Conservation (phyloP, 2,329 filamentous ascomycete species). For the Talaromyces albobiverticillius region DNA sequence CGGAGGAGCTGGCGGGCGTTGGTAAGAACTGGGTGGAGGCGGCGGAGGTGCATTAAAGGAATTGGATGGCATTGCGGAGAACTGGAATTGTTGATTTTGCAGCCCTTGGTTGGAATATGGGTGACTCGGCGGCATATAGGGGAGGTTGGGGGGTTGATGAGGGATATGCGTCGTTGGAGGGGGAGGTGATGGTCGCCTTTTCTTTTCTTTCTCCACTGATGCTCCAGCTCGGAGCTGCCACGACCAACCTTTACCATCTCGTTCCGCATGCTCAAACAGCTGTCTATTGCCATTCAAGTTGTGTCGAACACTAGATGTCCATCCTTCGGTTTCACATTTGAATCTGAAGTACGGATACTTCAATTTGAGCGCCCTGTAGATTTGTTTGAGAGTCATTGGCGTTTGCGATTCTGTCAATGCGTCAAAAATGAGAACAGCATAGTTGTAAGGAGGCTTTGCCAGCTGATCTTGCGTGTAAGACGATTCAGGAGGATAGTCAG, state of each 20-base stretch:
- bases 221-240: slow-evolving; percentile 60
- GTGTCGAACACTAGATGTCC: slow-evolving; percentile 66
- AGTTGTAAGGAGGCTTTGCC: slow-evolving; percentile 60
- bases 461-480: slow-evolving; percentile 63
- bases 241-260: slow-evolving; percentile 61
- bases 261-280: slow-evolving; percentile 60
- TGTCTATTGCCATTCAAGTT: slow-evolving; percentile 58
- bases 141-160: slow-evolving; percentile 25
- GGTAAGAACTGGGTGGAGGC: slow-evolving; percentile 25
- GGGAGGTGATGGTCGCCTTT: slow-evolving; percentile 47
- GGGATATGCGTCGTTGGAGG: slow-evolving; percentile 34
- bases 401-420: slow-evolving; percentile 56
- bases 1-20: slow-evolving; percentile 18
- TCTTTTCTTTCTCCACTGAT: slow-evolving; percentile 59
- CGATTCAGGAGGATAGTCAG: slow-evolving; percentile 57
- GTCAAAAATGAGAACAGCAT: slow-evolving; percentile 63
- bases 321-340: slow-evolving; percentile 62
- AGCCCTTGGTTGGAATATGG: slow-evolving; percentile 29
- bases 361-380: slow-evolving; percentile 62
- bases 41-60: slow-evolving; percentile 29
- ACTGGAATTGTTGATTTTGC: slow-evolving; percentile 36
- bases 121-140: slow-evolving; percentile 35
- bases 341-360: slow-evolving; percentile 62
- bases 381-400: slow-evolving; percentile 63
- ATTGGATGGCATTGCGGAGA: slow-evolving; percentile 33